Percentiles rank a stretch among this genome's conserved stretches.
Evolutionary conservation across 129 eudicot genomes (phyloP).

Genomic region (Daucus carota): DNA sequence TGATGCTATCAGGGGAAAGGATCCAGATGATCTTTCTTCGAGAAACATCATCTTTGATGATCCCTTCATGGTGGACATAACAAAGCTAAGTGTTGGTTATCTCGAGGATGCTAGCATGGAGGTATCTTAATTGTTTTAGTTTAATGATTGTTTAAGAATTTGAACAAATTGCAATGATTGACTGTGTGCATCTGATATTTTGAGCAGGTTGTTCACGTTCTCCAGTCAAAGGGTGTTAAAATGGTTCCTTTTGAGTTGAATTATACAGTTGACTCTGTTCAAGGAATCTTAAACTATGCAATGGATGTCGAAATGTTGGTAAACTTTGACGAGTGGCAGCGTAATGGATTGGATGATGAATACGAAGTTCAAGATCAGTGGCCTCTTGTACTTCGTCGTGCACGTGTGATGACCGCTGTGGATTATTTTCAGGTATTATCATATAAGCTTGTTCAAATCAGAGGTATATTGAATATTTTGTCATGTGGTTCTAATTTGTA

Average conservation of each 20-base stretch:
- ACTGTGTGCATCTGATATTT: neutral
- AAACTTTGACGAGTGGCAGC: conserved; percentile 92
- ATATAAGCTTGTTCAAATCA: neutral
- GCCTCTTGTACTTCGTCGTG: conserved; percentile 79
- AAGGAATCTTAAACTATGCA: conserved; percentile 93
- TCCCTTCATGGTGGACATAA: conserved; percentile 51
- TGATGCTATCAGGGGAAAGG: conserved; percentile 70
- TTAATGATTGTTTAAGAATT: neutral
- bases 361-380: conserved; percentile 96
- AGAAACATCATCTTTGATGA: conserved; percentile 52
- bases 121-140: conserved; percentile 14
- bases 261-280: conserved; percentile 80
- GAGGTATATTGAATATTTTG: too few relatives aligned
- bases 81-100: conserved; percentile 59
- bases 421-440: conserved; percentile 71
- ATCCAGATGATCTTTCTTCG: conserved; percentile 73
- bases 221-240: conserved; percentile 71
- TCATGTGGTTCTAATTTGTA: too few relatives aligned
- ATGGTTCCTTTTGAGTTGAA: conserved; percentile 66
- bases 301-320: conserved; percentile 95
- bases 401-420: conserved; percentile 75
- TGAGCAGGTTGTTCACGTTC: conserved; percentile 60
- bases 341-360: conserved; percentile 51
- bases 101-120: conserved; percentile 65
- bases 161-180: neutral